Percentiles rank a stretch among this genome's conserved stretches.
Conservation (phyloP, 2,329 filamentous ascomycete genomes). For the Reticulascus tulasneorum region DNA sequence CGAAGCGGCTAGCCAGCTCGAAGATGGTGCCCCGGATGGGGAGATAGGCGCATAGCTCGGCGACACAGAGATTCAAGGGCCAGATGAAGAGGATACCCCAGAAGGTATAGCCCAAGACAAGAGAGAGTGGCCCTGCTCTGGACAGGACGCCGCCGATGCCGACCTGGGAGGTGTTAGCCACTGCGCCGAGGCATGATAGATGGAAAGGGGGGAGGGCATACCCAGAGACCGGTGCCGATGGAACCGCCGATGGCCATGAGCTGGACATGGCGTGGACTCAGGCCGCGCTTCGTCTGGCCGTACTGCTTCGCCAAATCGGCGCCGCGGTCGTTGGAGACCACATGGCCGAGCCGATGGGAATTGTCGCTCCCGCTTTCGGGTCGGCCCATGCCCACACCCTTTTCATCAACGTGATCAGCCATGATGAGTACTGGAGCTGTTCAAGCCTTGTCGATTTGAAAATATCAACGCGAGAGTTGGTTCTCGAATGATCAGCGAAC, state of each 20-base stretch:
- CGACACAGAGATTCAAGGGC: slow-evolving; percentile 42
- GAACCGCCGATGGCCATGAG: slow-evolving; percentile 46
- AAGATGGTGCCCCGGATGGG: slow-evolving; percentile 52
- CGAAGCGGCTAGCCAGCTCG: slow-evolving; percentile 50
- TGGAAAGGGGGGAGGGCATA: too few species aligned
- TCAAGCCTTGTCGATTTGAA: too few species aligned
- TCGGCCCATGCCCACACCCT: slow-evolving; percentile 11
- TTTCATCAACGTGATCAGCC: slow-evolving; percentile 11
- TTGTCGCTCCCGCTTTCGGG: slow-evolving; percentile 11
- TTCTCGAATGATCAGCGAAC: too few species aligned
- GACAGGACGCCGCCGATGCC: slow-evolving; percentile 39
- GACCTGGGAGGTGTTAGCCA: slow-evolving; percentile 18
- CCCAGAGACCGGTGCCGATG: slow-evolving; percentile 41
- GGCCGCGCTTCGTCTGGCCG: slow-evolving; percentile 28
- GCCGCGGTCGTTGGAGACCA: slow-evolving; percentile 5
- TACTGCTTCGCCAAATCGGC: slow-evolving; percentile 17
- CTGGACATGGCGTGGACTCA: slow-evolving; percentile 39
- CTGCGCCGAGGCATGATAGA: background rate
- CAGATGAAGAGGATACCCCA: slow-evolving; percentile 41
- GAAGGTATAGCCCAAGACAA: slow-evolving; percentile 40
- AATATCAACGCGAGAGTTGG: too few species aligned
- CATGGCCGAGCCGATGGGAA: slow-evolving; percentile 12
- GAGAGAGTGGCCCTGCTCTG: slow-evolving; percentile 37
- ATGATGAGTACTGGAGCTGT: slow-evolving; percentile 2
- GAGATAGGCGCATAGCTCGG: slow-evolving; percentile 55